Base-by-base conservation (phyloP, 345 rosid species). In the Syzygium aqueum region DNA sequence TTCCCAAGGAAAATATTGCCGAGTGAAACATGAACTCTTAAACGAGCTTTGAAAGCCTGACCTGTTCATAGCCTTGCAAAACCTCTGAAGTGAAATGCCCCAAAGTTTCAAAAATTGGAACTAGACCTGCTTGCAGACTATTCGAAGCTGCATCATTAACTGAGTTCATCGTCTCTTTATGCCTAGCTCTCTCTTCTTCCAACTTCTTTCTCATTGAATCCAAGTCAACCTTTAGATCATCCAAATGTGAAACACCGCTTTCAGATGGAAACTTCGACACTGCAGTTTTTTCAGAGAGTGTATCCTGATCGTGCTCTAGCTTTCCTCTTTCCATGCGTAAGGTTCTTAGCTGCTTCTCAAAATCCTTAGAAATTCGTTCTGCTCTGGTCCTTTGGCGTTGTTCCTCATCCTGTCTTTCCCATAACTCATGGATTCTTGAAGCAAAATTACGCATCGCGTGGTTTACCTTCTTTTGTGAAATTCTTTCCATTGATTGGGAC, bases 351-450 rank as follows among this genome's bases (percentile, higher is more conserved):
- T 89, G 93, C 90, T 94, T 94, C 93, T 97, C 98, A 57, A 94
- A 93, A 91, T 96, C 99, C 90, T 92, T 97, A 0, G 95, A 93
- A 37, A 94, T 90, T 86, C 92, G 93, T 80, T 96, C 98, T n/a
- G 99, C 97, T 93, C 91, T 96, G 86, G 90, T 91, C 92, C 98
- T 92, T 87, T 91, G 97, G 0, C 91, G 93, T 88, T 93, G 96
- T 91, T 95, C 98, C 90, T 95, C 98, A 22, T 94, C 98, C 87
- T 96, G 99, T 82, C 93, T 94, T 89, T 96, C 99, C 98, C 99
- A 96, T 59, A 95, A 87, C 82, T 93, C 93, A 84, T 90, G 99
- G 53, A 97, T 88, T 84, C 90, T 92, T 6, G 93, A 91, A 59
- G 98, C 96, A 86, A 97, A 97, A 2, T 93, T 89, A 85, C 92